These are phyloP conservation scores for Rhodotorula mucilaginosa DNA, from an alignment of 1,284 basidiomycete species.

Conservation along the genomic window DNA sequence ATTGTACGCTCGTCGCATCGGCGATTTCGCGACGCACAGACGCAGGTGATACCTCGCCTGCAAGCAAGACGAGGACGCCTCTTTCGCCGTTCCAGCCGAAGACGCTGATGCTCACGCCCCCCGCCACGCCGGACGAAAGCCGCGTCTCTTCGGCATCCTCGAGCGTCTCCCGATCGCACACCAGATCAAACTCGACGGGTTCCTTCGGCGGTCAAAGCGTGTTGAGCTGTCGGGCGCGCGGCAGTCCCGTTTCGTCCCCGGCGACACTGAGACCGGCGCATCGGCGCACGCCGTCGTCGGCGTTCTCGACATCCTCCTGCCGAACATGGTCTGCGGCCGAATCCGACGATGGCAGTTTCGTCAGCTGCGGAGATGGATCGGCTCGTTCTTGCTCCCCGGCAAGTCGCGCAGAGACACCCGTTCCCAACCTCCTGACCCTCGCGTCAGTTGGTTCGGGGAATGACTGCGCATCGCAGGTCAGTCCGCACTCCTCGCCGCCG, in stretches of 20 bases:
- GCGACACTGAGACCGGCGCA: conserved; percentile 2
- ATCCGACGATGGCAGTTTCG: too few relatives aligned
- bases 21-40: neutral
- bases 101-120: conserved; percentile 26
- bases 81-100: conserved; percentile 22
- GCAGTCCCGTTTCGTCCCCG: neutral
- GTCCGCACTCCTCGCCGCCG: neutral
- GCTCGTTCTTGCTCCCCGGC: neutral
- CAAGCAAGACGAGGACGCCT: neutral
- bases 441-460: accelerated
- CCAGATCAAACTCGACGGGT: too few relatives aligned
- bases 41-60: neutral
- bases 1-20: neutral
- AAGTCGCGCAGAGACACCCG: neutral
- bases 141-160: too few relatives aligned
- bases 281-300: too few relatives aligned
- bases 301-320: neutral
- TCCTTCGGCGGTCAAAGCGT: neutral
- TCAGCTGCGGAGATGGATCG: too few relatives aligned
- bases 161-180: too few relatives aligned
- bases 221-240: neutral
- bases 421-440: too few relatives aligned
- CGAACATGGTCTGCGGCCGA: too few relatives aligned
- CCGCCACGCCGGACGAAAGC: conserved; percentile 16
- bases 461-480: neutral